Percentiles rank a stretch among this genome's conserved stretches.
Evolutionary conservation across 148 eudicot species (phyloP).

Genomic region (Amaranthus hypochondriacus): DNA sequence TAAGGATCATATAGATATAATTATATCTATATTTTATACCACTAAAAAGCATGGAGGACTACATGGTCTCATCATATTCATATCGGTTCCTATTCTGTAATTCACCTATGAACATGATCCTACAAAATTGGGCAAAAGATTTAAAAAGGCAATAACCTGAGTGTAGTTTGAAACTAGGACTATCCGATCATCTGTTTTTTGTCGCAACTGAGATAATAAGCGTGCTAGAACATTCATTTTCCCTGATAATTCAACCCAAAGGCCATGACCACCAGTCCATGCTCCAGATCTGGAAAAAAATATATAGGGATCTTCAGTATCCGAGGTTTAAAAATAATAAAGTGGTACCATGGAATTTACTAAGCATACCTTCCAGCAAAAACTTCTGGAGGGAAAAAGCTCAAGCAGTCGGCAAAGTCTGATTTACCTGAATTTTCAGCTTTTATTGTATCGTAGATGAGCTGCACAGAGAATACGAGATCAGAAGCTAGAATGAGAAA

Average conservation of each 20-base stretch:
- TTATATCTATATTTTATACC: not conserved
- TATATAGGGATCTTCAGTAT: slow-evolving; percentile 1
- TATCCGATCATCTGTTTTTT: slow-evolving; percentile 94
- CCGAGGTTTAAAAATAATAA: not conserved
- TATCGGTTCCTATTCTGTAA: not conserved
- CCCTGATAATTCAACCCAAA: slow-evolving; percentile 96
- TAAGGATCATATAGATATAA: not conserved
- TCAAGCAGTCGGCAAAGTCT: slow-evolving; percentile 85
- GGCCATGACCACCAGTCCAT: slow-evolving; percentile 89
- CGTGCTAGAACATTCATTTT: slow-evolving; percentile 97
- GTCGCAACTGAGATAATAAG: slow-evolving; percentile 72
- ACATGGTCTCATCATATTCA: not conserved
- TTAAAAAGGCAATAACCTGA: slow-evolving; percentile 46
- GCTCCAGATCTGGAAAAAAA: slow-evolving; percentile 72
- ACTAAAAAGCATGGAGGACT: not conserved
- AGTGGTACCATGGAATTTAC: not conserved
- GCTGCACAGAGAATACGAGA: slow-evolving; percentile 45
- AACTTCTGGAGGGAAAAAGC: slow-evolving; percentile 84
- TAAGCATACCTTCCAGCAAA: slow-evolving; percentile 74
- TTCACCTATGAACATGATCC: not conserved
- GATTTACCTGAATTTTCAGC: slow-evolving; percentile 79
- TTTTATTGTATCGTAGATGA: slow-evolving; percentile 87
- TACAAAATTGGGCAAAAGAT: not conserved
- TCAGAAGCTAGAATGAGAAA: slow-evolving; percentile 10
- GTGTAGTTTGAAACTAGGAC: slow-evolving; percentile 98